Evolutionary conservation across 495 filamentous ascomycete species (phyloP).

Genomic region (Penicillium tannophilum): DNA sequence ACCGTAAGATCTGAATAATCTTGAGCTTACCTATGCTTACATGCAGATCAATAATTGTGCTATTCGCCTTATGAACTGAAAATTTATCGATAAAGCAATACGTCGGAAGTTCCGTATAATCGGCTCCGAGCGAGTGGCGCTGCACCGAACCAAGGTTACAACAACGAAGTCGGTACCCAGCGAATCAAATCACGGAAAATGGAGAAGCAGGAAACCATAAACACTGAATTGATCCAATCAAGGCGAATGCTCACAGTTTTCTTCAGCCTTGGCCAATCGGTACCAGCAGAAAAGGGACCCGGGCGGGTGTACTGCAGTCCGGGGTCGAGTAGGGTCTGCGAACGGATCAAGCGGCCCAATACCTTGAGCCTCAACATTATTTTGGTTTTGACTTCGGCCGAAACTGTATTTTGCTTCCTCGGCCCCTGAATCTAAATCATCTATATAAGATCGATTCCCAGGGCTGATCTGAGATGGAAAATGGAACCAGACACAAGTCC

Average conservation of each 20-base stretch:
- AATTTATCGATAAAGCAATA: too few relatives aligned
- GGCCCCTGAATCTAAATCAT: neutral
- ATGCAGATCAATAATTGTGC: too few relatives aligned
- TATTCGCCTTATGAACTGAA: too few relatives aligned
- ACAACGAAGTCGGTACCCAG: neutral
- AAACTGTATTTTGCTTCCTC: conserved; percentile 2
- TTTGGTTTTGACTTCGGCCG: conserved; percentile 13
- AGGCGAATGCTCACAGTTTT: neutral
- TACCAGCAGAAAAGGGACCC: conserved; percentile 6
- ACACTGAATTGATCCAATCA: too few relatives aligned
- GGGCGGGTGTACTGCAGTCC: conserved; percentile 9
- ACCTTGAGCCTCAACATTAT: neutral
- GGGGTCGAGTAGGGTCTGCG: conserved; percentile 10
- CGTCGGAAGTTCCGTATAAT: neutral
- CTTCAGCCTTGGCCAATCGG: conserved; percentile 6
- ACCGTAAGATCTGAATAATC: too few relatives aligned
- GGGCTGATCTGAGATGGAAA: neutral
- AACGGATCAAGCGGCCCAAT: neutral
- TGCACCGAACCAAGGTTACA: conserved; percentile 12
- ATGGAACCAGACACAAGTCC: too few relatives aligned
- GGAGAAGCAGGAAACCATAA: neutral
- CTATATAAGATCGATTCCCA: conserved; percentile 4
- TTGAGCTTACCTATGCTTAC: too few relatives aligned
- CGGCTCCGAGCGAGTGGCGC: conserved; percentile 16
- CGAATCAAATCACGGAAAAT: neutral